phyloP scores from a whole-genome alignment of 2,329 filamentous ascomycete genomes.

The Dryadomyces sulphureus region DNA sequence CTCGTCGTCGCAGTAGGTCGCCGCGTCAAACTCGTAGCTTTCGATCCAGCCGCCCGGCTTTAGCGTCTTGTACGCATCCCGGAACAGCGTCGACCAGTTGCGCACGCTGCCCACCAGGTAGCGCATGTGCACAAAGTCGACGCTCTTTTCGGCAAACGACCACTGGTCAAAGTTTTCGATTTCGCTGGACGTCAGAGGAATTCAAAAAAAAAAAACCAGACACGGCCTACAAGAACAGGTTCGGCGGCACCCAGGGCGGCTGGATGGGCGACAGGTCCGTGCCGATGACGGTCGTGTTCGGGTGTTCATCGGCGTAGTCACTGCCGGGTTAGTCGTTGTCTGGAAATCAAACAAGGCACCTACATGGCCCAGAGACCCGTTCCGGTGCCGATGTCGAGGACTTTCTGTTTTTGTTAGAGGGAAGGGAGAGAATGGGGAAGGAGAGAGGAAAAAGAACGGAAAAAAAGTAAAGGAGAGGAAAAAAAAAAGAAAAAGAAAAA shows the following conservation, averaged over 20 bases:
- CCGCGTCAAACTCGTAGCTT: constrained; percentile 7
- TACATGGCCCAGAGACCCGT: constrained; percentile 27
- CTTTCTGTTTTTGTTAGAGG: too few relatives aligned
- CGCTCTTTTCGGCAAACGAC: constrained; percentile 10
- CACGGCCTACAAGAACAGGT: constrained; percentile 4
- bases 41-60: constrained; percentile 36
- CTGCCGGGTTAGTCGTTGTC: background rate
- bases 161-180: constrained; percentile 16
- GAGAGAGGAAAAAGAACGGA: background rate
- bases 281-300: constrained; percentile 25
- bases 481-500: too few relatives aligned
- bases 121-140: constrained; percentile 16
- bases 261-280: constrained; percentile 27
- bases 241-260: constrained; percentile 7
- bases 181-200: constrained; percentile 6
- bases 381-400: background rate
- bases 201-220: background rate
- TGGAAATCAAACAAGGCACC: background rate
- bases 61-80: constrained; percentile 11
- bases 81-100: constrained; percentile 12
- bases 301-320: constrained; percentile 17
- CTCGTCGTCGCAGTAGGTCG: constrained; percentile 14
- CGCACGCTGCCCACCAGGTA: constrained; percentile 13
- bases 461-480: too few relatives aligned
- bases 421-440: background rate